Conservation (phyloP, 108 stramenopile genomes). For the Mediolabrus comicus region DNA sequence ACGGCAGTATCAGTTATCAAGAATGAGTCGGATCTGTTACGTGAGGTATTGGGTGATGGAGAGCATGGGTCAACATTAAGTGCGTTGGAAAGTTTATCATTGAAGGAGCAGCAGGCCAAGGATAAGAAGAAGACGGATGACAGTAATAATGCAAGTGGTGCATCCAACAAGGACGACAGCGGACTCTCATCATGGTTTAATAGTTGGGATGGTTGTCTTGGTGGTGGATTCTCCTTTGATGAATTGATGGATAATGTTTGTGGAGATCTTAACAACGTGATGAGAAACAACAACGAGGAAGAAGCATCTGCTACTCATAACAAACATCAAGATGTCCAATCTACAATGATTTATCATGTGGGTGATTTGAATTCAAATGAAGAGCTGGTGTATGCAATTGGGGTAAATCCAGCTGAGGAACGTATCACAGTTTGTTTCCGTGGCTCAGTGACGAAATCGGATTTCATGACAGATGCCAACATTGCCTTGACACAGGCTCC, state of each 20-base stretch:
- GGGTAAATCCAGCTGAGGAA: constrained; percentile 39
- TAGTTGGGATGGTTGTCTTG: constrained; percentile 32
- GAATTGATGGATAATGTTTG: constrained; percentile 9
- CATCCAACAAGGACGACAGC: neutral
- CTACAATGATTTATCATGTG: constrained; percentile 43
- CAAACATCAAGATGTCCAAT: neutral
- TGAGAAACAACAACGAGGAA: neutral
- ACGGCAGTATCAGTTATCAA: constrained; percentile 33
- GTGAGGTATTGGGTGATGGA: constrained; percentile 46
- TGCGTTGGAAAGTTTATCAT: constrained; percentile 23
- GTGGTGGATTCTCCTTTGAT: constrained; percentile 37
- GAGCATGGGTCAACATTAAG: constrained; percentile 38
- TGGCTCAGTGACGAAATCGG: constrained; percentile 62
- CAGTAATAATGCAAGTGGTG: neutral
- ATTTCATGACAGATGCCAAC: constrained; percentile 68
- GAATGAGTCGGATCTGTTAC: constrained; percentile 29
- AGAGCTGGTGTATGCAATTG: constrained; percentile 68
- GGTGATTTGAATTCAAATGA: constrained; percentile 54
- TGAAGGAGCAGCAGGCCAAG: constrained; percentile 5
- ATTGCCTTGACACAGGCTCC: constrained; percentile 38
- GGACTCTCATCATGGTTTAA: constrained; percentile 24
- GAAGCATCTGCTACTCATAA: neutral
- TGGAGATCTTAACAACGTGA: constrained; percentile 10
- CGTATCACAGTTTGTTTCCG: constrained; percentile 66
- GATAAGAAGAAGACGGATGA: neutral